phyloP scores from a whole-genome alignment of 768 basidiomycete species.

The Hortiboletus flavorubellus region DNA sequence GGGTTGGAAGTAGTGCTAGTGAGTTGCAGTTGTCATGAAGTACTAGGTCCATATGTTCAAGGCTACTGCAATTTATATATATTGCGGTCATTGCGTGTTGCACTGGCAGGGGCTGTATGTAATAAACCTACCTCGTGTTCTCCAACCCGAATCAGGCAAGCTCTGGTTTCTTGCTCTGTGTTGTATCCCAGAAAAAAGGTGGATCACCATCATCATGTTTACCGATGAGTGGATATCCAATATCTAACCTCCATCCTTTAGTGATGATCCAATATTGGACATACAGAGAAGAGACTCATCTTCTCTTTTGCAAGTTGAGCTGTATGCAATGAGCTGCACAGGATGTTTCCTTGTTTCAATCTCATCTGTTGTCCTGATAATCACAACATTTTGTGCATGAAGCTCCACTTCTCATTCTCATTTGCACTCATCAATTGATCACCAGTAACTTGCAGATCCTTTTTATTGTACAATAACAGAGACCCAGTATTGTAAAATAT shows the following conservation, averaged over 20 bases:
- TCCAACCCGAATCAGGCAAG: constrained; percentile 23
- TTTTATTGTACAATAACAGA: constrained; percentile 10
- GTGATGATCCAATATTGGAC: not conserved
- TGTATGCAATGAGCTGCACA: constrained; percentile 25
- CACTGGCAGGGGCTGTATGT: constrained; percentile 16
- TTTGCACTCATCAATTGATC: constrained; percentile 11
- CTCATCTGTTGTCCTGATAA: constrained; percentile 20
- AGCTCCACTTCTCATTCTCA: constrained; percentile 4
- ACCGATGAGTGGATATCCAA: constrained; percentile 2
- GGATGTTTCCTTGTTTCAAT: constrained; percentile 27
- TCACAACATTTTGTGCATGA: constrained; percentile 17
- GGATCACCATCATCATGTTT: constrained; percentile 3
- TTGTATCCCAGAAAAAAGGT: constrained; percentile 25
- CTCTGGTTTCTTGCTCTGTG: constrained; percentile 22
- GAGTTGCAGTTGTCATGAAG: too few species aligned
- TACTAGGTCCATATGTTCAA: too few species aligned
- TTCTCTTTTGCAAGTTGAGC: constrained; percentile 2
- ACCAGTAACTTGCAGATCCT: constrained; percentile 1
- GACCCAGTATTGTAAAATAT: constrained; percentile 13
- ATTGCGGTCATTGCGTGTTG: constrained; percentile 9
- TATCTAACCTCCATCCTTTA: not conserved
- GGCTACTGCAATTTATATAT: constrained; percentile 6
- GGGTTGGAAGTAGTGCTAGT: too few species aligned
- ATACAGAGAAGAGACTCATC: constrained; percentile 1
- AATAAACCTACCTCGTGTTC: constrained; percentile 32